phyloP scores from a whole-genome alignment of 306 rosid genomes.

The Neltuma alba region DNA sequence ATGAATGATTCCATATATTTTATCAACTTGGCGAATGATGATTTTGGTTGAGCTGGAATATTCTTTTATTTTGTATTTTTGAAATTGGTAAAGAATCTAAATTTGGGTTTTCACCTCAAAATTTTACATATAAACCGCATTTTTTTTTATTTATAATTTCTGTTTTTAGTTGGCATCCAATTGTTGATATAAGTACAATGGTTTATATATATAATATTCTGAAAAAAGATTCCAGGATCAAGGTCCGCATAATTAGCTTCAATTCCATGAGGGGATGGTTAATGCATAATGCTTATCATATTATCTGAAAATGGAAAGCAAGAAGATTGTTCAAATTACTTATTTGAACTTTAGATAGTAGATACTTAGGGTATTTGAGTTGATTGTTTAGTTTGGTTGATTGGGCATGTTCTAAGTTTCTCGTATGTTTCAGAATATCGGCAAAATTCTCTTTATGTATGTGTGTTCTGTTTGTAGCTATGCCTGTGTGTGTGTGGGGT shows the following conservation, averaged over 20 bases:
- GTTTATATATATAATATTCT: not conserved
- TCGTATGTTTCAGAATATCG: not conserved
- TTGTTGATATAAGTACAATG: not conserved
- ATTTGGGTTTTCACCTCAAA: not conserved
- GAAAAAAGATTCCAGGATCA: not conserved
- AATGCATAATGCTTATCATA: not conserved
- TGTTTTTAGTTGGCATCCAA: not conserved
- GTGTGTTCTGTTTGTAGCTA: not conserved
- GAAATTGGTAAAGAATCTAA: not conserved
- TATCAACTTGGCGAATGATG: not conserved
- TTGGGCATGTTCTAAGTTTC: not conserved
- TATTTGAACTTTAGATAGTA: not conserved
- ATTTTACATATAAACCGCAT: not conserved
- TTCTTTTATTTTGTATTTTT: not conserved
- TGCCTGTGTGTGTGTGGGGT: not conserved
- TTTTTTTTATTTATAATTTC: not conserved
- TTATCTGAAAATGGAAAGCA: not conserved
- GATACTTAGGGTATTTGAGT: not conserved
- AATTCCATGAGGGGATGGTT: not conserved
- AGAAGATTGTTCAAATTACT: not conserved
- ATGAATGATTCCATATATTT: not conserved
- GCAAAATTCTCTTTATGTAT: not conserved
- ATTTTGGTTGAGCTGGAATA: conserved; percentile 2
- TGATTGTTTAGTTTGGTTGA: not conserved
- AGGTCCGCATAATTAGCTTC: not conserved